Conservation (phyloP, 2,329 filamentous ascomycete genomes). For the Verticillium longisporum region DNA sequence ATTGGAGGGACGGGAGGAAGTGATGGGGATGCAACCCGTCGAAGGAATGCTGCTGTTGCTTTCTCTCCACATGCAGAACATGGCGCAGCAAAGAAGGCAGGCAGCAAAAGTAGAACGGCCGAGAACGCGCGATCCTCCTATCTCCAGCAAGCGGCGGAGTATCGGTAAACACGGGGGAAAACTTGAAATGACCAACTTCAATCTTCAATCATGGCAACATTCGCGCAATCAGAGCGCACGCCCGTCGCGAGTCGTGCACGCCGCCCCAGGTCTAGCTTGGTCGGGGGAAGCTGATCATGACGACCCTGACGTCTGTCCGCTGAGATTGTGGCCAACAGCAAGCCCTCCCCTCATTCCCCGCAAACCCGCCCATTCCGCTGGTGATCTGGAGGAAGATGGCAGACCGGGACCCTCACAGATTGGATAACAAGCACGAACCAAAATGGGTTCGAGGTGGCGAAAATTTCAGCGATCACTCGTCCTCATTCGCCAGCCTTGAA, state of each 20-base stretch:
- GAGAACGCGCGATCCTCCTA: background rate
- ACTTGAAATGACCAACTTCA: background rate
- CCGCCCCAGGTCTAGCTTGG: background rate
- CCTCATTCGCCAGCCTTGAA: background rate
- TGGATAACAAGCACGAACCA: background rate
- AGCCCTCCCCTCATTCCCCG: background rate
- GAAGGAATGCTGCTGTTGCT: background rate
- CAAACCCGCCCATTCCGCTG: background rate
- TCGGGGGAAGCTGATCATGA: background rate
- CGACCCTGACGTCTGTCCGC: background rate
- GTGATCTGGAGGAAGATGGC: background rate
- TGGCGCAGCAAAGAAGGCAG: background rate
- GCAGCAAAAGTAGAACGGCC: background rate
- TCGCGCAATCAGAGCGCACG: background rate
- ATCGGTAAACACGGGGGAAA: background rate
- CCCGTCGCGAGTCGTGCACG: background rate
- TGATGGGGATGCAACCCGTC: background rate
- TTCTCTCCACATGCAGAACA: background rate
- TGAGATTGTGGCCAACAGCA: background rate
- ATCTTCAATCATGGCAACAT: background rate
- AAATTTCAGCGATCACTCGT: background rate
- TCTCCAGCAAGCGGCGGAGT: background rate
- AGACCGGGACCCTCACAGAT: background rate
- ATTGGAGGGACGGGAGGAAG: background rate
- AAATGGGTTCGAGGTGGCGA: background rate